Evolutionary conservation across 129 eudicot species (phyloP).

Genomic region (Chrysanthemum makinoi): DNA sequence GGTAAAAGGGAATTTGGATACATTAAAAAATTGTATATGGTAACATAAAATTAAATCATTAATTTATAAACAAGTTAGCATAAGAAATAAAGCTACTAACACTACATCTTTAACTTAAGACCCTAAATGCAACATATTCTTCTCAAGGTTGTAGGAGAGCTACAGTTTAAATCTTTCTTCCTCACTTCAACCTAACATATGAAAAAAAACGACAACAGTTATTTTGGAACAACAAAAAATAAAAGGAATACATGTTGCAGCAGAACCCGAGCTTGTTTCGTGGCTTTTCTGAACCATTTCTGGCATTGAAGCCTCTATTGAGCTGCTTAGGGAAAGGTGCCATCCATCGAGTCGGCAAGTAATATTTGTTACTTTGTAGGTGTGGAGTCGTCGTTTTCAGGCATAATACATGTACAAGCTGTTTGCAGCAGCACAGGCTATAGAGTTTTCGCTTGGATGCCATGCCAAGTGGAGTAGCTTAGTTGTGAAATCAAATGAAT

Average conservation of each 20-base stretch:
- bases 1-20: background rate
- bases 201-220: slow-evolving; percentile 27
- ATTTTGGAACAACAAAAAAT: slow-evolving; percentile 32
- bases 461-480: slow-evolving; percentile 96
- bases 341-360: slow-evolving; percentile 29
- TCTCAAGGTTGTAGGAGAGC: slow-evolving; percentile 48
- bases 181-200: slow-evolving; percentile 57
- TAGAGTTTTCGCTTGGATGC: slow-evolving; percentile 95
- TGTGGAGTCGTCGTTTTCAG: slow-evolving; percentile 29
- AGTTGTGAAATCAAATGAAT: slow-evolving; percentile 86
- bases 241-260: slow-evolving; percentile 30
- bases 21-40: slow-evolving; percentile 1
- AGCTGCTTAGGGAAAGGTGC: slow-evolving; percentile 28
- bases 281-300: slow-evolving; percentile 9
- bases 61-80: slow-evolving; percentile 16
- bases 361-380: slow-evolving; percentile 23
- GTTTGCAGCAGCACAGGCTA: slow-evolving; percentile 99
- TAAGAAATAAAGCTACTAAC: slow-evolving; percentile 25
- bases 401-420: slow-evolving; percentile 99
- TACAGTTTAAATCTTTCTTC: slow-evolving; percentile 52
- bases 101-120: slow-evolving; percentile 33
- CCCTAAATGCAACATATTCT: slow-evolving; percentile 40
- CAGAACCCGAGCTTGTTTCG: background rate
- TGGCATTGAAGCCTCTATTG: slow-evolving; percentile 10
- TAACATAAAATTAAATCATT: slow-evolving; percentile 16